A percentile compares a stretch with the other conserved stretches of the same genome.
These are phyloP conservation scores for Dictyostelium firmibasis DNA, from an alignment of 78 protist species.

Conservation along the genomic window DNA sequence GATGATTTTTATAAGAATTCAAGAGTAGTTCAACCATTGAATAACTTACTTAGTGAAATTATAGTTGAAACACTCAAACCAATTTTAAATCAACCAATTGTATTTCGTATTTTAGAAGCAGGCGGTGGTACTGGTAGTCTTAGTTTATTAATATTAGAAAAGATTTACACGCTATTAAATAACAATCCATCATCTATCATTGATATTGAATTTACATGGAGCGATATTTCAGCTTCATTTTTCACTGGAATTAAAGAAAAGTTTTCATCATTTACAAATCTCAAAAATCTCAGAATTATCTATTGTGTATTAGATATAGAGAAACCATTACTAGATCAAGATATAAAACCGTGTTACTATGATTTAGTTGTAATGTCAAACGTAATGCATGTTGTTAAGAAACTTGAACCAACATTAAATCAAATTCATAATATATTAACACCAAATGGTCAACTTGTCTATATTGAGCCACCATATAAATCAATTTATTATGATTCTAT, in stretches of 20 bases:
- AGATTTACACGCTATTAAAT: not conserved
- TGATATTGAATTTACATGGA: not conserved
- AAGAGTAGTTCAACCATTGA: not conserved
- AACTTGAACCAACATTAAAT: not conserved
- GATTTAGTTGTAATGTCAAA: constrained; percentile 36
- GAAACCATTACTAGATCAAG: not conserved
- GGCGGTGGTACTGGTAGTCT: constrained; percentile 3
- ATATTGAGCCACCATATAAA: constrained; percentile 7
- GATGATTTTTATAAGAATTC: not conserved
- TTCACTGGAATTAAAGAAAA: not conserved
- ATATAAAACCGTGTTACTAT: not conserved
- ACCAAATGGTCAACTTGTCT: constrained; percentile 26
- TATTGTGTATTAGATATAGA: not conserved
- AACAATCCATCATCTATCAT: not conserved
- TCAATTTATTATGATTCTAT: not conserved
- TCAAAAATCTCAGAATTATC: not conserved
- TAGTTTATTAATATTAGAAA: not conserved
- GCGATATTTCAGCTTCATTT: not conserved
- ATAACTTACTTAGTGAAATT: not conserved
- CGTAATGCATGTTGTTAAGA: constrained; percentile 8
- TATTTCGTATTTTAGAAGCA: constrained; percentile 1
- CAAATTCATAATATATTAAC: not conserved
- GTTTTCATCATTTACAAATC: not conserved
- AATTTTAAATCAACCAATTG: not conserved
- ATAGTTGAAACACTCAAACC: not conserved